Evolutionary conservation across 2,329 filamentous ascomycete genomes (phyloP), one percentile per base, ranked within the genome.

Genomic region (Apiospora aurea): DNA sequence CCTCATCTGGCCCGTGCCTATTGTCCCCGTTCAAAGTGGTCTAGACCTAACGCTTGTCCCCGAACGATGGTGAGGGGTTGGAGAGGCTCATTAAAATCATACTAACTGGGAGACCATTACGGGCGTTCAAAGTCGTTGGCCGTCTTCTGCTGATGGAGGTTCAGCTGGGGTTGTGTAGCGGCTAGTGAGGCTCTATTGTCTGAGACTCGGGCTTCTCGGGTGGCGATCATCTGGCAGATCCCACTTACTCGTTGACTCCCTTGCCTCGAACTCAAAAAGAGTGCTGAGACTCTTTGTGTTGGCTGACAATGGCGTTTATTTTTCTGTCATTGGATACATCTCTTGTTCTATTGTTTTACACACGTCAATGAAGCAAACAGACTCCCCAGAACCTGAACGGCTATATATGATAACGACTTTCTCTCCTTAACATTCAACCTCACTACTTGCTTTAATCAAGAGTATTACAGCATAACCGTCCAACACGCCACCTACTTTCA

Each of bases 101-200:
- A 26, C 29, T 61, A 18, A n/a, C 53, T 61, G 41, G 18, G 18
- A 26, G 21, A 64, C 34, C 38, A 26, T 64, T 64, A 64, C 57
- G 57, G 57, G 57, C 57, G 57, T 41, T 64, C 57, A 34, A 41
- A 34, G n/a, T 61, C 29, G 34, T 41, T 64, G 57, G 6, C 29
- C 57, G 34, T 61, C 29, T 41, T 64, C 18, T 11, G 38, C 29
- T 64, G 34, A 64, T 64, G 34, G 57, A 41, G 11, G 34, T 38
- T 64, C 57, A 64, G 57, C 57, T 34, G 34, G 34, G 34, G 53
- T 18, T 61, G 26, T 2, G 26, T 16, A 57, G 41, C 34, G n/a
- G 57, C 57, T 64, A 64, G 57, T 64, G 57, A 64, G 57, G 57
- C 57, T 64, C 57, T 64, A 18, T 64, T 64, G 34, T 64, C 57